phyloP scores from a whole-genome alignment of 345 rosid species.

The Lenwebbia sp. region DNA sequence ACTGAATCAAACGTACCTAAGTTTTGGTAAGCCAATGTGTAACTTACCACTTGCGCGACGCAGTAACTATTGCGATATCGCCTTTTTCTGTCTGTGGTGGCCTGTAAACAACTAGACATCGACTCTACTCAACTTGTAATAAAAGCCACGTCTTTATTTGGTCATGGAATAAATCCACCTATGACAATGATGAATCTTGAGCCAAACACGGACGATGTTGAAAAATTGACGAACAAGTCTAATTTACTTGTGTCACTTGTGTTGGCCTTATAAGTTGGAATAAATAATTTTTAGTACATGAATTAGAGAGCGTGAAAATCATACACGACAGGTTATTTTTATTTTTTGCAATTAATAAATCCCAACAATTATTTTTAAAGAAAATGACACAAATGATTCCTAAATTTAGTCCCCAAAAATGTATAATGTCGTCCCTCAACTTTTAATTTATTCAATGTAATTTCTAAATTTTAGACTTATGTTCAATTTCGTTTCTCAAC shows the following conservation, averaged over 20 bases:
- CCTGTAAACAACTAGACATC: not conserved
- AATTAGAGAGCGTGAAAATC: not conserved
- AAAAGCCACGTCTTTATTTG: not conserved
- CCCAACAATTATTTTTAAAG: too few relatives aligned
- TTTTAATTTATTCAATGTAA: too few relatives aligned
- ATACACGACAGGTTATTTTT: not conserved
- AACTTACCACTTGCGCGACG: not conserved
- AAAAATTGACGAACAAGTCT: not conserved
- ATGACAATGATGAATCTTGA: not conserved
- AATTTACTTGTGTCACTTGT: not conserved
- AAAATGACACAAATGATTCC: too few relatives aligned
- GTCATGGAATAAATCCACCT: not conserved
- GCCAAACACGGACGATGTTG: accelerated
- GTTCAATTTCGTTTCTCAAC: too few relatives aligned
- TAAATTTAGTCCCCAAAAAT: too few relatives aligned
- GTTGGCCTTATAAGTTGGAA: accelerated
- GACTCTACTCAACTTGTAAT: not conserved
- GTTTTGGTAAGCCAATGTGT: not conserved
- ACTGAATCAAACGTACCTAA: not conserved
- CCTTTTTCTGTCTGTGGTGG: not conserved
- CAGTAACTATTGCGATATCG: not conserved
- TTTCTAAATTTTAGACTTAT: too few relatives aligned
- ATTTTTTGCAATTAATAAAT: too few relatives aligned
- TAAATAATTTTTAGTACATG: not conserved
- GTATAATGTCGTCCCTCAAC: too few relatives aligned